Base-by-base conservation (phyloP, 2,329 filamentous ascomycete genomes). In the Penicillium nordicum region DNA sequence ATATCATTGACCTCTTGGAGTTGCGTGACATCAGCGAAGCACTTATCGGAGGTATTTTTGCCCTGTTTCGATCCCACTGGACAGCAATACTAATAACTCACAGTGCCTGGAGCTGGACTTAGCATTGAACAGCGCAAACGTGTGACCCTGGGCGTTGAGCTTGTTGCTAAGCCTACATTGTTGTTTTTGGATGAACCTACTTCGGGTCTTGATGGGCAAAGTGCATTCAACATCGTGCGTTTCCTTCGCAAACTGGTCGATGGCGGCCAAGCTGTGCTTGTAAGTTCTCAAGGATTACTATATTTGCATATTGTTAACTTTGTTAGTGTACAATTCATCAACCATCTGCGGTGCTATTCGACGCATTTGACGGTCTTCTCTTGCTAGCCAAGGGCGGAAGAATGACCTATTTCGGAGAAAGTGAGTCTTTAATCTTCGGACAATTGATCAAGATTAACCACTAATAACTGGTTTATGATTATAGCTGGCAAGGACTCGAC, bases 191-290 rank as follows among this genome's bases (percentile, higher is more conserved):
- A 86, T 53, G 83, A 85, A 62, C 83, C 83, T 0, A 85, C 83
- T 0, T 84, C 81, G 0, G 84, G 84, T 51, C 77, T 90, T 0
- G 88, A 90, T 59, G 85, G 84, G 0, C 85, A 88, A 59, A 85
- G 85, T 6, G 87, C 88, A 1, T 72, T 68, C 57, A 72, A 73
- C 16, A 73, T 73, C 29, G 79, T 88, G 6, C 82, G 84, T 0
- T 88, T 89, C 72, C 68, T 89, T 18, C 78, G 84, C 11, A 88
- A 88, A 68, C 78, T 89, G 0, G 85, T 86, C 8, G 81, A 84
- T 47, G 80, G 80, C 2, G 87, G 87, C 0, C 87, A 89, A 63
- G 85, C 87, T 5, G 82, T 89, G 1, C 74, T 89, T 1, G 84
- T 85, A 56, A 54, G 61, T 57, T 11, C 25, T 47, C 18, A 49